These are phyloP conservation scores for Xylariaceae sp. DNA, from an alignment of 2,329 filamentous ascomycete genomes.

Conservation along the genomic window DNA sequence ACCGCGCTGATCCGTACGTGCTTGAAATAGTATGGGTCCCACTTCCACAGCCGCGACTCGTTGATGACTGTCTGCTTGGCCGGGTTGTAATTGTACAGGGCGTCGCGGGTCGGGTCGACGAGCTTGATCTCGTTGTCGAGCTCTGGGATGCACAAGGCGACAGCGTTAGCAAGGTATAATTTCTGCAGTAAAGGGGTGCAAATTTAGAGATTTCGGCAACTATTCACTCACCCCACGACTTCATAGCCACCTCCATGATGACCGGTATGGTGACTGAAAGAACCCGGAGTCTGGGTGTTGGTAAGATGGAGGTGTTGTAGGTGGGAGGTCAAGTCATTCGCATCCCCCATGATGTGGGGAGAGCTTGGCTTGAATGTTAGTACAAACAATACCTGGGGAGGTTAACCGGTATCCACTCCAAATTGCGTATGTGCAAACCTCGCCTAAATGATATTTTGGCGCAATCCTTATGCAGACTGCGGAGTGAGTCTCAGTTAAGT, in stretches of 20 bases:
- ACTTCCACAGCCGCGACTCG: conserved; percentile 65
- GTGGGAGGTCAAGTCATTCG: conserved; percentile 6
- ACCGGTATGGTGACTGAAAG: conserved; percentile 5
- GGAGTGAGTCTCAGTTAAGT: no score
- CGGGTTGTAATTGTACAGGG: conserved; percentile 78
- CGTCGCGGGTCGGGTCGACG: conserved; percentile 81
- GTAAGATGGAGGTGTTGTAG: conserved; percentile 3
- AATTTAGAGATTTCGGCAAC: conserved; percentile 8
- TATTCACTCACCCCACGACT: conserved; percentile 58
- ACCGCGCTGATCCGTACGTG: conserved; percentile 88
- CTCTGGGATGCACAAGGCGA: conserved; percentile 48
- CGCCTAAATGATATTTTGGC: no score
- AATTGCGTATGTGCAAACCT: neutral
- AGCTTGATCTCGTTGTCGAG: conserved; percentile 80
- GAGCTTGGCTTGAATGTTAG: no score
- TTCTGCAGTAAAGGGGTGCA: conserved; percentile 1
- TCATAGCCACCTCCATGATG: conserved; percentile 52
- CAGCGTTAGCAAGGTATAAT: conserved; percentile 4
- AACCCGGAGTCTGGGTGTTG: conserved; percentile 6
- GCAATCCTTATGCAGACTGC: no score
- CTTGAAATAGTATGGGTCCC: conserved; percentile 83
- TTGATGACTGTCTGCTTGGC: conserved; percentile 62
- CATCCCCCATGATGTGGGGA: conserved; percentile 9
- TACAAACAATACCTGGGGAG: conserved; percentile 2
- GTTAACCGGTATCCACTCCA: neutral